Percentiles rank a stretch among this genome's conserved stretches.
phyloP scores from a whole-genome alignment of 2,329 filamentous ascomycete species.

The Xylariaceae sp. region DNA sequence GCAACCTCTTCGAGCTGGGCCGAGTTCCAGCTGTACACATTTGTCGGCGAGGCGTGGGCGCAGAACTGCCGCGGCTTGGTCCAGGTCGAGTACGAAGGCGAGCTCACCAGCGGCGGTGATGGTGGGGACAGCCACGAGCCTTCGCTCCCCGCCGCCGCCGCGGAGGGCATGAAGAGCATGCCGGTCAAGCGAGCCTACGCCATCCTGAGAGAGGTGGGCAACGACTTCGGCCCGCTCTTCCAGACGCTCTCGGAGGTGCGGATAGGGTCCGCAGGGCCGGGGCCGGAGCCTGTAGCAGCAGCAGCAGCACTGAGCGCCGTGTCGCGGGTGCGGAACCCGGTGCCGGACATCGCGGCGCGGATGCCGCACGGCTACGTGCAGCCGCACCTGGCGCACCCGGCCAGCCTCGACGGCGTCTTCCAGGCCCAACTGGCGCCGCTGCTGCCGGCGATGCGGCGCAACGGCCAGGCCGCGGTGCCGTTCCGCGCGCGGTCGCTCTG shows the following conservation, averaged over 20 bases:
- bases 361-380: conserved; percentile 11
- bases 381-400: conserved; percentile 13
- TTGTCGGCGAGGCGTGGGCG: conserved; percentile 9
- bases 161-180: conserved; percentile 1
- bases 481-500: conserved; percentile 8
- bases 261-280: conserved; percentile 1
- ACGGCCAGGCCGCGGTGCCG: conserved; percentile 8
- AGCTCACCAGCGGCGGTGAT: not conserved
- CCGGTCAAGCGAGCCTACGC: conserved; percentile 7
- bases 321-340: conserved; percentile 6
- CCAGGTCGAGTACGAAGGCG: conserved; percentile 6
- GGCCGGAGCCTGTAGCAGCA: not conserved
- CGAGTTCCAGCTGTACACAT: conserved; percentile 13
- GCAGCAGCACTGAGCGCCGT: not conserved
- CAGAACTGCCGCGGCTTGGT: conserved; percentile 11
- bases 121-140: not conserved
- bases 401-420: conserved; percentile 10
- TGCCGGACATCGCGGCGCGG: conserved; percentile 2
- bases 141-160: not conserved
- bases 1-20: conserved; percentile 5
- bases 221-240: conserved; percentile 12
- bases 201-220: conserved; percentile 6
- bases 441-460: conserved; percentile 1
- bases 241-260: conserved; percentile 8
- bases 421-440: conserved; percentile 10